Percentiles rank a stretch among this genome's conserved stretches.
Evolutionary conservation across 2,329 filamentous ascomycete species (phyloP).

Genomic region (Rutstroemia sydowiana): DNA sequence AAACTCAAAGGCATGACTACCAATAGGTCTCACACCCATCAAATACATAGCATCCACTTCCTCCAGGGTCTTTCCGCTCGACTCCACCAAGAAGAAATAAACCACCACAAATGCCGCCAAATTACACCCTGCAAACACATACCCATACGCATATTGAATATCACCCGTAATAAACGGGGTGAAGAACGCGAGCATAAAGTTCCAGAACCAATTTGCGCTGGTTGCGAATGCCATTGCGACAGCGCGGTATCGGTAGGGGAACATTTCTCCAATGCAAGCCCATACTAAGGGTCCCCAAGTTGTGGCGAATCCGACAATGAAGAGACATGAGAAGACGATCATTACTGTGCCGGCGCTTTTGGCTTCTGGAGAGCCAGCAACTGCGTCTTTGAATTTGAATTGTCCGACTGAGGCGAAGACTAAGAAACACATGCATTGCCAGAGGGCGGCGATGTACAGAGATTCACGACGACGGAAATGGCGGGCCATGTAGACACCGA

Average conservation of each 20-base stretch:
- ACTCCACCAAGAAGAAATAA: conserved; percentile 73
- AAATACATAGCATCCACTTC: conserved; percentile 26
- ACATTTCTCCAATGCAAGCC: conserved; percentile 61
- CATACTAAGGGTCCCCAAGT: conserved; percentile 67
- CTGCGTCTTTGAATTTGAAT: conserved; percentile 37
- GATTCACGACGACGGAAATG: conserved; percentile 61
- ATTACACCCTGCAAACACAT: conserved; percentile 69
- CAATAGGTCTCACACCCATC: conserved; percentile 32
- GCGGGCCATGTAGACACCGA: conserved; percentile 56
- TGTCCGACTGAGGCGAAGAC: conserved; percentile 47
- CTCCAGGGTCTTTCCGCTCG: conserved; percentile 31
- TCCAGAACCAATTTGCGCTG: conserved; percentile 61
- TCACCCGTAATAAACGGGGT: conserved; percentile 68
- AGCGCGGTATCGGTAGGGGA: conserved; percentile 55
- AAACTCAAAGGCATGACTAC: conserved; percentile 9
- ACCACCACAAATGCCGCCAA: conserved; percentile 56
- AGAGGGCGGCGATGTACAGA: conserved; percentile 57
- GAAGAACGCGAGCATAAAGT: conserved; percentile 70
- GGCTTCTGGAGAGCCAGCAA: conserved; percentile 34
- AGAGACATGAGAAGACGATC: conserved; percentile 67
- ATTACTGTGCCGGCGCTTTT: conserved; percentile 56
- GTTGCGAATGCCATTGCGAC: conserved; percentile 55
- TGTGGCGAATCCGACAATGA: conserved; percentile 63
- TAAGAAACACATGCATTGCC: conserved; percentile 64
- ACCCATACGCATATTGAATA: conserved; percentile 65